Percentiles rank a stretch among this genome's conserved stretches.
Conservation (phyloP, 441 rosid genomes). For the Gossypium davidsonii region DNA sequence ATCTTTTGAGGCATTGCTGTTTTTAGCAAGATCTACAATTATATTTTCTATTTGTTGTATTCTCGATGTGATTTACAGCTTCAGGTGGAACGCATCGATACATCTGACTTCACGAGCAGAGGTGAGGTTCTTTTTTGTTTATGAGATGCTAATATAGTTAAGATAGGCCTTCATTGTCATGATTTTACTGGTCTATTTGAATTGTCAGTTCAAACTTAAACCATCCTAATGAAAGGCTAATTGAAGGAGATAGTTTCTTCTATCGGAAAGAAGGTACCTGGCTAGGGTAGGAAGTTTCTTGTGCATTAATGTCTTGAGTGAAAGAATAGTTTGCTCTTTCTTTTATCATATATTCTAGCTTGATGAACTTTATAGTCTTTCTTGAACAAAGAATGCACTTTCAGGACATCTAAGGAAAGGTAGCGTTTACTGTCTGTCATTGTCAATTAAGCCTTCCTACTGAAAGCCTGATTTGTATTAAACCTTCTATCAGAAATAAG, state of each 20-base stretch:
- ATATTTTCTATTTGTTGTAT: neutral
- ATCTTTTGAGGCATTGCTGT: neutral
- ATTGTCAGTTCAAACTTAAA: neutral
- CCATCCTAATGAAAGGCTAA: neutral
- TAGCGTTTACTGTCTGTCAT: neutral
- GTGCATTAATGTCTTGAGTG: neutral
- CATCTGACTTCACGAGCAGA: constrained; percentile 25
- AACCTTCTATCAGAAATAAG: neutral
- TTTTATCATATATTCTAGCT: neutral
- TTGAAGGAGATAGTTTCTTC: neutral
- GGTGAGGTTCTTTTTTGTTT: constrained; percentile 29
- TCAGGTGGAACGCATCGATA: constrained; percentile 37
- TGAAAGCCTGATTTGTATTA: neutral
- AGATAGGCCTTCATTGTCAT: neutral
- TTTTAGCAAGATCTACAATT: neutral
- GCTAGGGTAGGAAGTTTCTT: neutral
- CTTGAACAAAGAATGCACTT: neutral
- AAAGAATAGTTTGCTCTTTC: neutral
- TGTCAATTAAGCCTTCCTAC: neutral
- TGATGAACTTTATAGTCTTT: neutral
- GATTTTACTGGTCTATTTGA: neutral
- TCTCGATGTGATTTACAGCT: constrained; percentile 28
- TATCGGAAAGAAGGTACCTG: neutral
- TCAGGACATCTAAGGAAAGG: neutral
- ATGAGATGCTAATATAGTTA: neutral